A percentile compares a stretch with the other conserved stretches of the same genome.
Evolutionary conservation across 805 yeast genomes (phyloP).

Genomic region (Cyberlindnera subsufficiens): DNA sequence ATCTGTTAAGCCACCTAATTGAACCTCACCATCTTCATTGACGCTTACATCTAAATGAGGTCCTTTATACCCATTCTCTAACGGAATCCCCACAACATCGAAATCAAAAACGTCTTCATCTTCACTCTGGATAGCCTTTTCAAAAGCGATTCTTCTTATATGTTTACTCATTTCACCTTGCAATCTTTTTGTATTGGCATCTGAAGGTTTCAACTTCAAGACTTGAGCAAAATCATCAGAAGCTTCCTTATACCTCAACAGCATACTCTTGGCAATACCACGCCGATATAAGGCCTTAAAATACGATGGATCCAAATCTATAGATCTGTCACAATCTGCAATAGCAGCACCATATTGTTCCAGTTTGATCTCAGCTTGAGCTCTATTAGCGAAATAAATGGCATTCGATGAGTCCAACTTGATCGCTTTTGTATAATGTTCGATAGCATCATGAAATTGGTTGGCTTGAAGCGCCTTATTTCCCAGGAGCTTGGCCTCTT

Average conservation of each 20-base stretch:
- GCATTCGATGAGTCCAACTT: slow-evolving; percentile 51
- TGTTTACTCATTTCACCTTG: slow-evolving; percentile 57
- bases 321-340: slow-evolving; percentile 67
- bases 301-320: slow-evolving; percentile 59
- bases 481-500: slow-evolving; percentile 60
- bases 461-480: slow-evolving; percentile 66
- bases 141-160: slow-evolving; percentile 72
- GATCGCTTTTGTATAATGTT: slow-evolving; percentile 69
- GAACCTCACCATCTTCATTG: slow-evolving; percentile 19
- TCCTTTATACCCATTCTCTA: slow-evolving; percentile 57
- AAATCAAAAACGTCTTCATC: slow-evolving; percentile 46
- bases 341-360: slow-evolving; percentile 87
- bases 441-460: slow-evolving; percentile 58
- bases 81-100: slow-evolving; percentile 14
- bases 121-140: slow-evolving; percentile 76
- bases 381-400: slow-evolving; percentile 75
- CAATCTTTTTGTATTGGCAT: slow-evolving; percentile 58
- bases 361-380: slow-evolving; percentile 79
- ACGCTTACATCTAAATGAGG: slow-evolving; percentile 39
- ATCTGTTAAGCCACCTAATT: slow-evolving; percentile 31
- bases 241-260: slow-evolving; percentile 71
- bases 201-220: slow-evolving; percentile 58
- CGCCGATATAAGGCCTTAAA: slow-evolving; percentile 82
- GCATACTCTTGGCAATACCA: slow-evolving; percentile 75
- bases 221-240: slow-evolving; percentile 62